These are phyloP conservation scores for Tolypocladium ophioglossoides DNA, from an alignment of 2,329 filamentous ascomycete species.

Conservation along the genomic window DNA sequence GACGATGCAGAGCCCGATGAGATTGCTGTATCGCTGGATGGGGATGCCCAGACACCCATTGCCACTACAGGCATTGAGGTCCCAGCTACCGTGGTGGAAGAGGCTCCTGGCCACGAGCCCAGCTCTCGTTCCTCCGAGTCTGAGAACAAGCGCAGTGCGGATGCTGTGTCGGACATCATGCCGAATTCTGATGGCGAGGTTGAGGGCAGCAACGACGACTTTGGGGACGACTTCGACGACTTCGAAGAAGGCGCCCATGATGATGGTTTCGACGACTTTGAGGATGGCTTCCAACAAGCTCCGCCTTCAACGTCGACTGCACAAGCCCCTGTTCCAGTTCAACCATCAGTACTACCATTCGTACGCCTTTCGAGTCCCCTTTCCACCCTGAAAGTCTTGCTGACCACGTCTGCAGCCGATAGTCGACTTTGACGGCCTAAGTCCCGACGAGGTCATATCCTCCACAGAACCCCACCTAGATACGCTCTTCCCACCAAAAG, in stretches of 20 bases:
- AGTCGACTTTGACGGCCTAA: conserved; percentile 55
- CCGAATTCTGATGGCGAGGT: conserved; percentile 33
- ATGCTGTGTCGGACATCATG: conserved; percentile 43
- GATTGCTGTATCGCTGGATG: conserved; percentile 36
- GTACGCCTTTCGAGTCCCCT: conserved; percentile 18
- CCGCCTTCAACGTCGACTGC: conserved; percentile 15
- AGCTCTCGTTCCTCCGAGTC: conserved; percentile 33
- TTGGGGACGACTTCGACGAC: conserved; percentile 52
- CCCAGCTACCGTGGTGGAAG: conserved; percentile 39
- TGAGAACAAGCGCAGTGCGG: conserved; percentile 35
- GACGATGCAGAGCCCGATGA: conserved; percentile 51
- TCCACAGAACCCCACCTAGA: conserved; percentile 57
- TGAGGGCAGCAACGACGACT: conserved; percentile 30
- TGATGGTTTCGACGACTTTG: conserved; percentile 58
- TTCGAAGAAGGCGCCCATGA: conserved; percentile 48
- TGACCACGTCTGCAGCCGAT: conserved; percentile 41
- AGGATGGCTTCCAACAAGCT: conserved; percentile 57
- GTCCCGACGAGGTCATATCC: conserved; percentile 47
- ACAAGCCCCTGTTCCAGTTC: conserved; percentile 20
- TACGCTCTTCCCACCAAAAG: conserved; percentile 51
- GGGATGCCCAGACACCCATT: conserved; percentile 12
- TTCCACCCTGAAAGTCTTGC: background rate
- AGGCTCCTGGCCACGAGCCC: conserved; percentile 31
- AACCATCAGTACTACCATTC: conserved; percentile 32
- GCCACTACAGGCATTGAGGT: conserved; percentile 10